Evolutionary conservation across 441 rosid genomes (phyloP), one percentile per base, ranked within the genome.

Genomic region (Corymbia calophylla): DNA sequence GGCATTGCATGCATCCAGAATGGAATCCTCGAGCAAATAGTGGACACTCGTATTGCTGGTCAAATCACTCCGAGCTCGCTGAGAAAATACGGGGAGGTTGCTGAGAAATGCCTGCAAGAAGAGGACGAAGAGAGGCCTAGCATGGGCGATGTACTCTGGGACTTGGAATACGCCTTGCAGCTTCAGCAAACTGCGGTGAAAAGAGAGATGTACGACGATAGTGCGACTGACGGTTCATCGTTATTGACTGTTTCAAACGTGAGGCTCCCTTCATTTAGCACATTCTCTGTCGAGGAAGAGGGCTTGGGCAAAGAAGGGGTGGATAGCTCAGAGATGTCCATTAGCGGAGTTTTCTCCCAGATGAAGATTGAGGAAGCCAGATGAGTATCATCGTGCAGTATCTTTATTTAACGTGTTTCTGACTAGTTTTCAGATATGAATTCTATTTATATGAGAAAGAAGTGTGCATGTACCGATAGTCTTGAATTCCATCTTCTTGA

Each of bases 81-180:
- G 85, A 92, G 93, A 62, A 95, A 92, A 90, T 93, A 92, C 32
- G 89, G 55, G 2, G 94, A 93, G 66, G 89, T 90, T 18, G 93
- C 93, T 6, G 93, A 92, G 91, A 94, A 93, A 90, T 94, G 95
- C 90, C 85, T 94, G 93, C 90, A 90, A 58, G 94, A 92, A 31
- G 88, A 92, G 86, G 92, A 88, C 1, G 44, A 53, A 9, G 91
- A 94, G 87, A 91, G 95, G 90, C 94, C 95, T 47, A 54, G 86
- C 0, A 94, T 95, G 96, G 89, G 87, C 4, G 94, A 94, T 88
- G 94, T 94, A 64, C 56, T 90, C 81, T 94, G 94, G 95, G 95
- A 95, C 90, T 89, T 94, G 93, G 94, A 95, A 87, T 93, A 94
- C 86, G 90, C 94, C 53, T 54, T 93, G 64, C 95, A 90, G 90